Base-by-base conservation (phyloP, 257 asterid genomes). In the Orobanche coerulescens region DNA sequence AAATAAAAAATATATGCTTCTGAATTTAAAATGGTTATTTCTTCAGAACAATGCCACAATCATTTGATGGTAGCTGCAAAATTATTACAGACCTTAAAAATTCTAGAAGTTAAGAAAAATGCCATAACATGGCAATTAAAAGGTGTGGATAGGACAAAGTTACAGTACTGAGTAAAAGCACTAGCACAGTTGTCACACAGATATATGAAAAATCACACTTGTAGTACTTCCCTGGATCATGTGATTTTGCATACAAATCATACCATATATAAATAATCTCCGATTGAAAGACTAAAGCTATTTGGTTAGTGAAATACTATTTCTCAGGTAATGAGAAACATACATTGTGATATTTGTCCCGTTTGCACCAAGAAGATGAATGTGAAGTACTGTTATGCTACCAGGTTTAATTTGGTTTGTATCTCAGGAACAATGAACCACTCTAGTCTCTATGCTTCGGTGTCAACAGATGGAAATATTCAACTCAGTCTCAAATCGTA, bases 1-100 rank as follows among this genome's bases (percentile, higher is more conserved):
- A 66, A 73, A 64, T 55, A 20, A 12, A 15, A 47, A 66, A 53
- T 71, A 60, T 52, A 40, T 50, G 70, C 73, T 61, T 54, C 50
- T 54, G 52, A 71, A 49, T 48, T 70, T 60, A 73, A 61, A 64
- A 42, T 4, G 25, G 33, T 25, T 65, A 51, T 51, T 57, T 31
- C 49, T 62, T 76, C 57, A 59, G 46, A 48, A 40, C 20, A 15
- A 39, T 58, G 22, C 51, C 37, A 57, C 9, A 47, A 34, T 47
- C 22, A 26, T 26, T 26, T 1, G 31, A 26, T 26, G 5, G 31
- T 5, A 26, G 31, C 31, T 26, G 31, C 31, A 26, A 26, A 26
- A 26, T 1, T 26, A 1, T 26, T 26, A 26, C 31, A 26, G 31
- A 26, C 31, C 31, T 26, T 26, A 26, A 26, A 26, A 26, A n/a